Conservation (phyloP, 2,329 filamentous ascomycete genomes). For the Aspergillus quadricinctus region DNA sequence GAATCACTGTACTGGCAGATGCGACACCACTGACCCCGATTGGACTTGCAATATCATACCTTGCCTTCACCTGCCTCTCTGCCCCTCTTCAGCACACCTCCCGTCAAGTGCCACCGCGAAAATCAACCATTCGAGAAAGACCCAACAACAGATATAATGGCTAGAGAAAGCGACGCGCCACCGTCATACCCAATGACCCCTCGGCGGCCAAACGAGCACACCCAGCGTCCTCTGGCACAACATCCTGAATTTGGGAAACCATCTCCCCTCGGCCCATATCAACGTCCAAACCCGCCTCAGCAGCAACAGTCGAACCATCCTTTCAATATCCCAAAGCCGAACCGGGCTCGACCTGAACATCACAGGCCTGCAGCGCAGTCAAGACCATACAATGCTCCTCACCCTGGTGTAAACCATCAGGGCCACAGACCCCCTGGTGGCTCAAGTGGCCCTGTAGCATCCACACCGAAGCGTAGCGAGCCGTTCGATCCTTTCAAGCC, state of each 20-base stretch:
- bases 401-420: conserved; percentile 10
- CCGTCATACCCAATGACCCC: conserved; percentile 33
- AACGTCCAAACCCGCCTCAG: conserved; percentile 29
- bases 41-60: neutral
- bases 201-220: conserved; percentile 32
- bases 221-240: conserved; percentile 31
- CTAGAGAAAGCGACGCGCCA: conserved; percentile 47
- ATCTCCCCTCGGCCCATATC: conserved; percentile 48
- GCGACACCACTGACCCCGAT: neutral
- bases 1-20: neutral
- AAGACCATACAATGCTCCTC: conserved; percentile 16
- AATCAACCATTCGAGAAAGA: neutral
- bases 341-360: conserved; percentile 48
- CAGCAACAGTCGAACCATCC: conserved; percentile 35
- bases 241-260: conserved; percentile 56
- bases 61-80: neutral
- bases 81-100: neutral
- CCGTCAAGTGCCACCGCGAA: neutral
- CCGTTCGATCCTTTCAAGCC: conserved; percentile 39
- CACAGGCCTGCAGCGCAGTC: conserved; percentile 35
- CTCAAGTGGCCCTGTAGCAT: conserved; percentile 13
- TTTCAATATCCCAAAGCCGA: conserved; percentile 51
- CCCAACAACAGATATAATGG: conserved; percentile 34
- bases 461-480: conserved; percentile 25
- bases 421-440: conserved; percentile 15